A percentile compares a stretch with the other conserved stretches of the same genome.
These are phyloP conservation scores for Blastomyces silverae DNA, from an alignment of 2,329 filamentous ascomycete species.

Conservation along the genomic window DNA sequence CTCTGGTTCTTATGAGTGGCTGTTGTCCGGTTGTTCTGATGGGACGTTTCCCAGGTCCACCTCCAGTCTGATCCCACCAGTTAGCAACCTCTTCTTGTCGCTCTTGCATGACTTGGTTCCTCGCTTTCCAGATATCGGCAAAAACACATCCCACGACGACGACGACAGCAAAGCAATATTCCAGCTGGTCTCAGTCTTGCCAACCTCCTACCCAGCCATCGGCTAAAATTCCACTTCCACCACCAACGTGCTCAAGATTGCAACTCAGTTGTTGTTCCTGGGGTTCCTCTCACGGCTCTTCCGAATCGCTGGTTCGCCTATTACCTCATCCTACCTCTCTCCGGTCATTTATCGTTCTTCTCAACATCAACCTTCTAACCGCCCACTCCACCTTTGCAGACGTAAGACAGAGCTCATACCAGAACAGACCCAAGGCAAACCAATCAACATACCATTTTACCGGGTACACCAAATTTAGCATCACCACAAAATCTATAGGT, in stretches of 20 bases:
- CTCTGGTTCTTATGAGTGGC: background rate
- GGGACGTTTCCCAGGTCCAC: background rate
- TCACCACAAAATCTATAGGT: background rate
- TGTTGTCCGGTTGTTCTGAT: background rate
- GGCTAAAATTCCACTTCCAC: background rate
- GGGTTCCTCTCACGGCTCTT: no score
- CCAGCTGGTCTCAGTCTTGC: background rate
- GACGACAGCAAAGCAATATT: constrained; percentile 2
- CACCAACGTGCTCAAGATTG: background rate
- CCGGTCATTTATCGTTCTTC: constrained; percentile 8
- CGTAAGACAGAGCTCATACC: background rate
- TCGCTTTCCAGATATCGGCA: background rate
- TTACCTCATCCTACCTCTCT: constrained; percentile 12
- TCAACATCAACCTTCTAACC: background rate
- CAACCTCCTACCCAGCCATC: background rate
- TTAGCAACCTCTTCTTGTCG: background rate
- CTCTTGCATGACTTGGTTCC: background rate
- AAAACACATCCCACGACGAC: background rate
- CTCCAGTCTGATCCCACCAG: background rate
- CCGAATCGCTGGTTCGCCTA: background rate
- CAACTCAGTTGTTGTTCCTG: background rate
- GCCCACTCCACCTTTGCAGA: background rate
- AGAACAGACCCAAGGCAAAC: background rate
- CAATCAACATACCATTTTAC: background rate
- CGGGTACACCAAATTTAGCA: background rate